Conservation (phyloP, 1,139 yeast genomes). For the Pichia sp. region DNA sequence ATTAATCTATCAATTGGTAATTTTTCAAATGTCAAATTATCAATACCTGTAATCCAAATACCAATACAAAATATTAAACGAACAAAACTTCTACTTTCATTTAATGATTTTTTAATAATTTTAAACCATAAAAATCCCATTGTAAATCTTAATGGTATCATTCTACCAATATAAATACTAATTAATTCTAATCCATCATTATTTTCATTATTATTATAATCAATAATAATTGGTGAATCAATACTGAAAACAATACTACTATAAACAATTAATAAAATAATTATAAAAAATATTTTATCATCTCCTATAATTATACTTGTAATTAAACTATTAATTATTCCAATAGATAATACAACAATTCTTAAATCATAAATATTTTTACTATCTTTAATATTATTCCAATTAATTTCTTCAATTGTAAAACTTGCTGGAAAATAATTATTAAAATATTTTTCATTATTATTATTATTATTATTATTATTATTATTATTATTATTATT, state of each 20-base stretch:
- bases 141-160: conserved; percentile 69
- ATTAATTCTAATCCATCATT: conserved; percentile 42
- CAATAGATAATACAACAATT: neutral
- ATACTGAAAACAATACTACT: conserved; percentile 58
- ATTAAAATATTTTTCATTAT: conserved; percentile 35
- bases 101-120: conserved; percentile 24
- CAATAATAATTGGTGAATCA: conserved; percentile 70
- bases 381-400: conserved; percentile 48
- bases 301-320: neutral
- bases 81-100: neutral
- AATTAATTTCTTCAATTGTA: conserved; percentile 41
- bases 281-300: conserved; percentile 32
- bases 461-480: neutral
- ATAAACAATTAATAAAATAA: conserved; percentile 67
- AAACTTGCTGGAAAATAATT: conserved; percentile 74
- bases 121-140: conserved; percentile 63
- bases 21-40: conserved; percentile 81
- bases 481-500: too few species aligned
- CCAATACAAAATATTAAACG: conserved; percentile 20
- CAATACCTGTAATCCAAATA: conserved; percentile 80
- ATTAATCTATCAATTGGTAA: conserved; percentile 84
- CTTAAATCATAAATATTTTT: neutral
- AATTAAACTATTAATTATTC: neutral
- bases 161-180: conserved; percentile 65
- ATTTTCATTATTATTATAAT: conserved; percentile 47